These are phyloP conservation scores for Croton laevigatus DNA, from an alignment of 441 rosid species.

Conservation along the genomic window DNA sequence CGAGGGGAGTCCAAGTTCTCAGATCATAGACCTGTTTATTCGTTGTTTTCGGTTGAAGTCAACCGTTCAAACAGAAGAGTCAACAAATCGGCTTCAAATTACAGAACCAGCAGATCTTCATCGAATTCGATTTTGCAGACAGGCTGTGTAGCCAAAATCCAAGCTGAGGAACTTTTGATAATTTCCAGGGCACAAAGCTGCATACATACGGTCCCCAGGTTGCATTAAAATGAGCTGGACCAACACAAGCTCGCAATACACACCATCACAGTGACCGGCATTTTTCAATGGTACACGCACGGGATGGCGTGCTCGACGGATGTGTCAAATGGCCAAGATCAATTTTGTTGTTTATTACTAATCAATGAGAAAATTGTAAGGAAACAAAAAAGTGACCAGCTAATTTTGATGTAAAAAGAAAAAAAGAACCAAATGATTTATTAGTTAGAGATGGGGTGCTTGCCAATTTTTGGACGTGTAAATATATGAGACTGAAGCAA, in stretches of 20 bases:
- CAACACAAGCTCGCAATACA: background rate
- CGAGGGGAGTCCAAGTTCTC: slow-evolving; percentile 91
- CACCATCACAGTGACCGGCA: background rate
- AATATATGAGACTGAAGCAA: background rate
- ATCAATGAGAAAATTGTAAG: background rate
- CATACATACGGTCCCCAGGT: slow-evolving; percentile 40
- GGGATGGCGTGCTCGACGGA: slow-evolving; percentile 13
- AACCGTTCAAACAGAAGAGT: slow-evolving; percentile 31
- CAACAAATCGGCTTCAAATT: slow-evolving; percentile 13
- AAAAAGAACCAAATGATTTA: background rate
- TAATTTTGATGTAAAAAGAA: background rate
- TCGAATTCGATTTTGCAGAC: slow-evolving; percentile 40
- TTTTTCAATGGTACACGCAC: slow-evolving; percentile 10
- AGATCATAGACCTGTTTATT: slow-evolving; percentile 85
- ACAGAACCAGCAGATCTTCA: slow-evolving; percentile 28
- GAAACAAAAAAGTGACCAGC: background rate
- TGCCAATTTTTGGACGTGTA: background rate
- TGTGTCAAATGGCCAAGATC: background rate
- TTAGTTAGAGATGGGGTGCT: background rate
- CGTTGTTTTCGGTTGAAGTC: slow-evolving; percentile 65
- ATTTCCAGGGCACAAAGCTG: slow-evolving; percentile 52
- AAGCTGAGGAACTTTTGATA: slow-evolving; percentile 71
- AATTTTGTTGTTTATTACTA: background rate
- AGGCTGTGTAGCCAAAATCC: slow-evolving; percentile 56
- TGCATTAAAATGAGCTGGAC: background rate